Conservation (phyloP, 495 filamentous ascomycete species). For the Penicillium verhagenii region DNA sequence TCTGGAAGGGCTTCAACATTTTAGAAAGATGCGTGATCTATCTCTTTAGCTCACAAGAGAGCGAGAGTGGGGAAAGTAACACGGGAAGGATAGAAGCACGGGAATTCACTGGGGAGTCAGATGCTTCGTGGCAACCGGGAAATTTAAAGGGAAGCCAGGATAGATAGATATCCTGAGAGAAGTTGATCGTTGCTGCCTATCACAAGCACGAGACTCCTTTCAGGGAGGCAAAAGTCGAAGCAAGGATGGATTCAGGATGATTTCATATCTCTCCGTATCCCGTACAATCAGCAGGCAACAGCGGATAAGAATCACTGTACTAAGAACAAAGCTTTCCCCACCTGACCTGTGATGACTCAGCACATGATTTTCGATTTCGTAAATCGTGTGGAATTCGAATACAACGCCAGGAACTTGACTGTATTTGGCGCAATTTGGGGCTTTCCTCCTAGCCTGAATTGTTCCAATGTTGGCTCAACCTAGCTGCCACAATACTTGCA, state of each 20-base stretch:
- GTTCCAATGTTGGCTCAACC: background rate
- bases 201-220: background rate
- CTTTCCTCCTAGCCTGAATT: background rate
- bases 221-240: background rate
- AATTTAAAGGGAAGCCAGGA: background rate
- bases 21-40: conserved; percentile 2
- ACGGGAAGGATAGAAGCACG: conserved; percentile 3
- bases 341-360: conserved; percentile 18
- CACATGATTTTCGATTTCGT: background rate
- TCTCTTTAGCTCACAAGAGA: background rate
- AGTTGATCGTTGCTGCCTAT: conserved; percentile 17
- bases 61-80: conserved; percentile 15
- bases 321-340: conserved; percentile 17
- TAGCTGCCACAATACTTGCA: background rate
- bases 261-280: background rate
- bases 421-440: background rate
- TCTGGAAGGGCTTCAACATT: conserved; percentile 47
- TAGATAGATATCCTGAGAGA: conserved; percentile 9
- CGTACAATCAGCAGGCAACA: conserved; percentile 23
- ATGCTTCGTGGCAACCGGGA: background rate
- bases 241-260: conserved; percentile 4
- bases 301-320: conserved; percentile 26
- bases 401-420: background rate
- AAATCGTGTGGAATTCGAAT: background rate
- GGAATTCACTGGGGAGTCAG: background rate